phyloP scores from a whole-genome alignment of 495 filamentous ascomycete species.

The Trichoderma gamsii region DNA sequence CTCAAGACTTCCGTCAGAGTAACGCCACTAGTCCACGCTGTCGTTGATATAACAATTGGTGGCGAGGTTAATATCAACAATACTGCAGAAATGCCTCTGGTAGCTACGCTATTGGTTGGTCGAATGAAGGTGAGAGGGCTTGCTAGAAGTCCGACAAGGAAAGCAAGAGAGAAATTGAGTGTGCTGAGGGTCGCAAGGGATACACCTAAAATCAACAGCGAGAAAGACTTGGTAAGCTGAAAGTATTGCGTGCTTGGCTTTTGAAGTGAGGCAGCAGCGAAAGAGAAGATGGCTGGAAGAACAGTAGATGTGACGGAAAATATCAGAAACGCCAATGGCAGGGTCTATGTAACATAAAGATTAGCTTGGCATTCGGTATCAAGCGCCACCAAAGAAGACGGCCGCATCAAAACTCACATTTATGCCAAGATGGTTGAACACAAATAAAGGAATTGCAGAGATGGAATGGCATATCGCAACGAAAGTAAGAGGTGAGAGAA shows the following conservation, averaged over 20 bases:
- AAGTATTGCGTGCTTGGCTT: constrained; percentile 61
- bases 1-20: constrained; percentile 53
- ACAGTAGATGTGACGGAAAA: constrained; percentile 52
- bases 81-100: constrained; percentile 23
- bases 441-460: constrained; percentile 75
- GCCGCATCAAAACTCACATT: constrained; percentile 39
- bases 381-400: neutral
- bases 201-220: constrained; percentile 82
- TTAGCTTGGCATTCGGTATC: constrained; percentile 23
- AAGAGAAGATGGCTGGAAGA: constrained; percentile 55
- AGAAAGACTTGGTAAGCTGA: constrained; percentile 80
- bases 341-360: constrained; percentile 37
- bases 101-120: constrained; percentile 36
- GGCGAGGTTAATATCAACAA: constrained; percentile 60
- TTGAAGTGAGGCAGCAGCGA: constrained; percentile 41
- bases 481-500: constrained; percentile 72
- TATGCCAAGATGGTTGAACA: constrained; percentile 71
- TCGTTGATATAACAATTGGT: constrained; percentile 52
- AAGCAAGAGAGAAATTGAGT: constrained; percentile 89
- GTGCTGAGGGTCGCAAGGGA: constrained; percentile 89
- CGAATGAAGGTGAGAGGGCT: constrained; percentile 68
- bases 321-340: constrained; percentile 50
- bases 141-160: constrained; percentile 75
- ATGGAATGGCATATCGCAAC: constrained; percentile 67
- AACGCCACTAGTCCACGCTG: constrained; percentile 45